phyloP scores from a whole-genome alignment of 768 basidiomycete genomes.

The Botryobasidium botryosum region DNA sequence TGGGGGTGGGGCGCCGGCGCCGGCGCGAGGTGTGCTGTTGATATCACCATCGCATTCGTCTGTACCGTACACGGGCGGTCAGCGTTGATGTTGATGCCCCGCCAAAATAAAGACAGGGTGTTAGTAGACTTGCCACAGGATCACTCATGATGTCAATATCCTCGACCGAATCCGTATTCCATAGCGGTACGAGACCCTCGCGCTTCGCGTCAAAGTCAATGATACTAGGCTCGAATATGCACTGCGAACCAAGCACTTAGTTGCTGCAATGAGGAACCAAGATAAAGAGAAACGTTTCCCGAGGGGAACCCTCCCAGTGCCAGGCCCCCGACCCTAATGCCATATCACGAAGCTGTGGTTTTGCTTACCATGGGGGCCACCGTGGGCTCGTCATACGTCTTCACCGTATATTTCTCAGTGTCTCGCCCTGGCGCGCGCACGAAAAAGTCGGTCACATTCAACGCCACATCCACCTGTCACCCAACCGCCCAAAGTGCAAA shows the following conservation, averaged over 20 bases:
- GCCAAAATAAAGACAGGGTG: no score
- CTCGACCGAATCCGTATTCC: conserved; percentile 47
- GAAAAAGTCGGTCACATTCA: conserved; percentile 81
- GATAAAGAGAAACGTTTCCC: neutral
- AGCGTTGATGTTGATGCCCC: neutral
- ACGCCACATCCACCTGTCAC: conserved; percentile 65
- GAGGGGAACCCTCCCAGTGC: neutral
- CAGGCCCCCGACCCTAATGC: neutral
- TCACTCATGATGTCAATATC: conserved; percentile 37
- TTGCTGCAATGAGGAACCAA: neutral
- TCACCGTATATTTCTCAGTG: conserved; percentile 75
- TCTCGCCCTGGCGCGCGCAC: conserved; percentile 58
- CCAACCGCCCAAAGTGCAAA: no score
- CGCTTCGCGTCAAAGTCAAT: conserved; percentile 78
- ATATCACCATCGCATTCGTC: conserved; percentile 85
- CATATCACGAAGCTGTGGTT: neutral
- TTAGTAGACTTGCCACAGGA: conserved; percentile 24
- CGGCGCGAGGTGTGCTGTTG: conserved; percentile 63
- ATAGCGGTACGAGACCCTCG: conserved; percentile 30
- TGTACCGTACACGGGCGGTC: conserved; percentile 17
- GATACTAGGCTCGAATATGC: conserved; percentile 82
- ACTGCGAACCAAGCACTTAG: conserved; percentile 27
- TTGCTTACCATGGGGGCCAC: conserved; percentile 74
- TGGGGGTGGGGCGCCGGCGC: neutral
- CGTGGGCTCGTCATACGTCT: conserved; percentile 91